Base-by-base conservation (phyloP, 192 early-diverging fungal genomes). In the Entomortierella lignicola region DNA sequence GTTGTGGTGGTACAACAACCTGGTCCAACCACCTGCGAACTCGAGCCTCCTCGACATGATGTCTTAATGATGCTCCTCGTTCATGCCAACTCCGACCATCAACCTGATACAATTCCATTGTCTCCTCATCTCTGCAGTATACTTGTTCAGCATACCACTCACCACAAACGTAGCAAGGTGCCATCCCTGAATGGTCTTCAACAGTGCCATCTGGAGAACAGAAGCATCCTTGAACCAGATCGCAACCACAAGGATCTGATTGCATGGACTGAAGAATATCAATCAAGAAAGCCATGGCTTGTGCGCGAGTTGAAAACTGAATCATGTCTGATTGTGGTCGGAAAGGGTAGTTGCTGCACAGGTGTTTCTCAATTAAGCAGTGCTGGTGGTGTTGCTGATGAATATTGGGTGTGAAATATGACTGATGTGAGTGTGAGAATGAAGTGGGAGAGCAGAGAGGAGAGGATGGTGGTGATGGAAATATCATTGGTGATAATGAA, bases 211-310 rank as follows among this genome's bases (percentile, higher is more conserved):
- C 72, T 2, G 64, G 64, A 7, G 64, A 66, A 42, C 72, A 77
- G 21, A 63, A 56, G 18, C 72, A 77, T 17, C 72, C 72, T 53
- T 57, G 57, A 13, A 66, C 64, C 10, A 77, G 60, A 30, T 77
- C 72, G 29, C 72, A 77, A 47, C 41, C 63, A 47, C 72, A 77
- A 23, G 72, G 72, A 3, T 77, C 74, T 29, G 29, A 29, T 39
- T 79, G 75, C 4, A 79, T 32, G 17, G 55, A 54, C 61, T 43
- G 60, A 4, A 79, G 48, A 39, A 70, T 50, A 21, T 79, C 62
- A 42, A 79, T 79, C 63, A 79, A 43, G n/a, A 70, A 70, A 8
- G 41, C 62, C 75, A 79, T 79, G n/a, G 75, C 75, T 29, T 79
- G 75, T 50, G 75, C 68, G 21, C 75, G 75, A 12, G 66, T 79